Evolutionary conservation across 805 yeast species (phyloP).

Genomic region (Monosporozyma aerobia): DNA sequence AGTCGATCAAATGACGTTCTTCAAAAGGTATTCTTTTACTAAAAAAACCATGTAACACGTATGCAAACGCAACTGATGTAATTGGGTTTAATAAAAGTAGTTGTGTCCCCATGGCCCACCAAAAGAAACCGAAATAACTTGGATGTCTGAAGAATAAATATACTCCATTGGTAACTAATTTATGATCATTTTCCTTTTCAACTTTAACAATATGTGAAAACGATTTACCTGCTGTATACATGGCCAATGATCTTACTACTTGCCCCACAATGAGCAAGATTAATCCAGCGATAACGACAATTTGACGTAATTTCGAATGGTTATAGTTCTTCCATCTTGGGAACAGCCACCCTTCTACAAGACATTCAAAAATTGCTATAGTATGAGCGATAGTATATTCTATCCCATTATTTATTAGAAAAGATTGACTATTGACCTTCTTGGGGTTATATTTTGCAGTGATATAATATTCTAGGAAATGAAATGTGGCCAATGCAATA

Average conservation of each 20-base stretch:
- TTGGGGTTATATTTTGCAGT: constrained; percentile 68
- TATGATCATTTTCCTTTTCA: constrained; percentile 45
- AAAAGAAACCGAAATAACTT: constrained; percentile 79
- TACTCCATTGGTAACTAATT: constrained; percentile 63
- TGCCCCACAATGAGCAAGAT: constrained; percentile 52
- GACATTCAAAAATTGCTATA: constrained; percentile 43
- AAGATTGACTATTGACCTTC: constrained; percentile 63
- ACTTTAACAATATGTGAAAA: constrained; percentile 74
- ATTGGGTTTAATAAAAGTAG: constrained; percentile 59
- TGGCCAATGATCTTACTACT: constrained; percentile 56
- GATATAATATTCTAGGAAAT: constrained; percentile 69
- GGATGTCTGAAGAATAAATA: constrained; percentile 73
- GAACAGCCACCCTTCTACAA: constrained; percentile 34
- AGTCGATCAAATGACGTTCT: constrained; percentile 52
- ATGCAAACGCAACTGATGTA: constrained; percentile 42
- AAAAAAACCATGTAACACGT: constrained; percentile 65
- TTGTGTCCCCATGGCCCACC: constrained; percentile 91
- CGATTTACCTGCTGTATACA: constrained; percentile 80
- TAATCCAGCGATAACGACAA: constrained; percentile 36
- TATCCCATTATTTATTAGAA: constrained; percentile 53
- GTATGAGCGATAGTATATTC: constrained; percentile 51
- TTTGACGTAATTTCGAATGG: not conserved
- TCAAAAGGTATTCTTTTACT: constrained; percentile 56
- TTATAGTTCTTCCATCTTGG: constrained; percentile 30
- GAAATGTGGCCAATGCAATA: constrained; percentile 51